Percentiles rank a stretch among this genome's conserved stretches.
Evolutionary conservation across 371 early-diverging fungal genomes (phyloP).

Genomic region (Syncephalastrum contaminatum): DNA sequence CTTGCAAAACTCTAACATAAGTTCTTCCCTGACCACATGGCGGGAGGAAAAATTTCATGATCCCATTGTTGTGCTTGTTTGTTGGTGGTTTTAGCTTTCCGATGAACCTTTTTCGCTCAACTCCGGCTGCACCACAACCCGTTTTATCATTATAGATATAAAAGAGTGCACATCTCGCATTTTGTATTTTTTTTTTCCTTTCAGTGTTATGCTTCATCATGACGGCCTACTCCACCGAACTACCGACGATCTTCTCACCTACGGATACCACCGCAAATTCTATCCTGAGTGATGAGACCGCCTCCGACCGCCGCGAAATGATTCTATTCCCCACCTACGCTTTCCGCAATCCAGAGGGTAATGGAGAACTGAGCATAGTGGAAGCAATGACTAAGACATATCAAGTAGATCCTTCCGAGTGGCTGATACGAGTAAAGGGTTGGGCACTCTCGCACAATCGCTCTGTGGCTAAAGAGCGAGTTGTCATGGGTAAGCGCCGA

Average conservation of each 20-base stretch:
- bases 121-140: too few relatives aligned
- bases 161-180: too few relatives aligned
- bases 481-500: constrained; percentile 31
- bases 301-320: constrained; percentile 12
- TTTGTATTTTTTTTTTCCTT: too few relatives aligned
- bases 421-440: constrained; percentile 35
- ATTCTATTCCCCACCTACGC: constrained; percentile 27
- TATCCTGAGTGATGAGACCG: not conserved
- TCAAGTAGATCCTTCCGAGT: constrained; percentile 22
- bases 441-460: constrained; percentile 44
- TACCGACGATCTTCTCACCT: too few relatives aligned
- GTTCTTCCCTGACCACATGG: too few relatives aligned
- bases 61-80: constrained; percentile 2
- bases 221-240: too few relatives aligned
- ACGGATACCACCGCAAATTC: not conserved
- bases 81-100: too few relatives aligned
- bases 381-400: too few relatives aligned
- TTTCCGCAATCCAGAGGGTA: constrained; percentile 17
- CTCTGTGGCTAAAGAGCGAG: constrained; percentile 28
- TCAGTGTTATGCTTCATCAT: too few relatives aligned
- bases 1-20: too few relatives aligned
- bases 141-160: too few relatives aligned
- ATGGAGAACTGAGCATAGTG: not conserved
- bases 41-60: not conserved
- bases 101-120: too few relatives aligned